Evolutionary conservation across 1,139 yeast genomes (phyloP).

Genomic region (Blastobotrys apis): DNA sequence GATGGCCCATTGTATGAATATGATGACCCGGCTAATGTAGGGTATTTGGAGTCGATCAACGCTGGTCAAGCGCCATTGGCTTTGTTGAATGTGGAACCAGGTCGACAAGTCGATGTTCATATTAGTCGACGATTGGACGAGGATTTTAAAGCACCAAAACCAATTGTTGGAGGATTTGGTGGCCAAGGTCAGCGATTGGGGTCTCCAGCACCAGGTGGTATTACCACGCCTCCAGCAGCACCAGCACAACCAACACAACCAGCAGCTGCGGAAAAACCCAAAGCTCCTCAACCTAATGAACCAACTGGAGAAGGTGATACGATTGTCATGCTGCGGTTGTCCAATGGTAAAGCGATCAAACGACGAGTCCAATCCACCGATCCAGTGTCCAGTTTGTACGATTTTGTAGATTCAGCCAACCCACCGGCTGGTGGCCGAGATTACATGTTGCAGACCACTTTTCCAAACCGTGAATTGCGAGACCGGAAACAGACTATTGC

Average conservation of each 20-base stretch:
- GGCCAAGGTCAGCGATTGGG: conserved; percentile 92
- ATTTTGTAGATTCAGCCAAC: conserved; percentile 53
- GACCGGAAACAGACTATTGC: conserved; percentile 54
- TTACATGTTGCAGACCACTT: conserved; percentile 72
- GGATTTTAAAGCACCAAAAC: conserved; percentile 71
- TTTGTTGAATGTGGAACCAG: conserved; percentile 73
- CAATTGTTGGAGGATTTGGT: conserved; percentile 61
- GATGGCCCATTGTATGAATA: conserved; percentile 82
- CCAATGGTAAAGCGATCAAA: conserved; percentile 53
- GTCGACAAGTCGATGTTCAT: conserved; percentile 93
- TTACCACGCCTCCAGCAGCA: conserved; percentile 15
- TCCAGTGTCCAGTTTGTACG: conserved; percentile 64
- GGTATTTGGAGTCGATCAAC: conserved; percentile 72
- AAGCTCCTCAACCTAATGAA: conserved; percentile 1
- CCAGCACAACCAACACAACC: conserved; percentile 4
- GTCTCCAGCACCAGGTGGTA: conserved; percentile 67
- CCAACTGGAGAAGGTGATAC: conserved; percentile 54
- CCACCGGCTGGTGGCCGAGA: conserved; percentile 41
- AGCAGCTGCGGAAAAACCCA: neutral
- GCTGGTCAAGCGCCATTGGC: conserved; percentile 92
- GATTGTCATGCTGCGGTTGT: conserved; percentile 75
- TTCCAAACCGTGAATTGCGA: conserved; percentile 74
- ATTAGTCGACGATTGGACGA: conserved; percentile 80
- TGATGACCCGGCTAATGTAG: conserved; percentile 84
- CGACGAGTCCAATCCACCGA: conserved; percentile 45